A percentile compares a stretch with the other conserved stretches of the same genome.
Evolutionary conservation across 2,329 filamentous ascomycete genomes (phyloP).

Genomic region (Geosmithia flava): DNA sequence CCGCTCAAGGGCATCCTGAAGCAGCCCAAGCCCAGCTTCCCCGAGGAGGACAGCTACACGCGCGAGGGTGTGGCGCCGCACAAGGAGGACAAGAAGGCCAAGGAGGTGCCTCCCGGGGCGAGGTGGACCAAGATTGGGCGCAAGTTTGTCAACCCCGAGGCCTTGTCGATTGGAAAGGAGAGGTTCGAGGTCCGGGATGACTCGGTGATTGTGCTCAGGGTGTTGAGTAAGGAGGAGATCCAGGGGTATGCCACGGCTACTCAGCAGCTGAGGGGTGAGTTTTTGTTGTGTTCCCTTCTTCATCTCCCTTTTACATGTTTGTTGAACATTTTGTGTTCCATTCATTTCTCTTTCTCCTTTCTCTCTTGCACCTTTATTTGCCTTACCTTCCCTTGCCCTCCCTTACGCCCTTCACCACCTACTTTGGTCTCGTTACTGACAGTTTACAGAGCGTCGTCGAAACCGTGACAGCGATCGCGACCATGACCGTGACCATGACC

Average conservation of each 20-base stretch:
- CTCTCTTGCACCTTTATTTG: not conserved
- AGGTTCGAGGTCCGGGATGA: conserved; percentile 86
- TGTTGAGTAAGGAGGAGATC: conserved; percentile 80
- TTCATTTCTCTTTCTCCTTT: not conserved
- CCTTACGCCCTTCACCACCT: not conserved
- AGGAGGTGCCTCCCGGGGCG: conserved; percentile 64
- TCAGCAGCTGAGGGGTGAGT: conserved; percentile 64
- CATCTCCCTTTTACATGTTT: not conserved
- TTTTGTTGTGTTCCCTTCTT: not conserved
- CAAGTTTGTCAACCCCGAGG: conserved; percentile 78
- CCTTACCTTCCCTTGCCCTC: not conserved
- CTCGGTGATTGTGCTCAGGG: conserved; percentile 84
- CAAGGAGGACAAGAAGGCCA: conserved; percentile 65
- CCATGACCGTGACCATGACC: conserved; percentile 7
- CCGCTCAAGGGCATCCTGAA: conserved; percentile 78
- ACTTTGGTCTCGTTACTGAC: not conserved
- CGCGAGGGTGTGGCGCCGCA: conserved; percentile 89
- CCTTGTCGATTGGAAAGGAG: conserved; percentile 76
- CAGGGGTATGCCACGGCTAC: conserved; percentile 76
- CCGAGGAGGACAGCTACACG: conserved; percentile 71
- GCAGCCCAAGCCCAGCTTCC: conserved; percentile 69
- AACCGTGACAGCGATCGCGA: conserved; percentile 16
- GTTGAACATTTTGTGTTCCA: conserved; percentile 5
- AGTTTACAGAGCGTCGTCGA: conserved; percentile 15
- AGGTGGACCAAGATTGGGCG: conserved; percentile 91